These are phyloP conservation scores for Linum usitatissimum DNA, from an alignment of 345 rosid species.

Conservation along the genomic window DNA sequence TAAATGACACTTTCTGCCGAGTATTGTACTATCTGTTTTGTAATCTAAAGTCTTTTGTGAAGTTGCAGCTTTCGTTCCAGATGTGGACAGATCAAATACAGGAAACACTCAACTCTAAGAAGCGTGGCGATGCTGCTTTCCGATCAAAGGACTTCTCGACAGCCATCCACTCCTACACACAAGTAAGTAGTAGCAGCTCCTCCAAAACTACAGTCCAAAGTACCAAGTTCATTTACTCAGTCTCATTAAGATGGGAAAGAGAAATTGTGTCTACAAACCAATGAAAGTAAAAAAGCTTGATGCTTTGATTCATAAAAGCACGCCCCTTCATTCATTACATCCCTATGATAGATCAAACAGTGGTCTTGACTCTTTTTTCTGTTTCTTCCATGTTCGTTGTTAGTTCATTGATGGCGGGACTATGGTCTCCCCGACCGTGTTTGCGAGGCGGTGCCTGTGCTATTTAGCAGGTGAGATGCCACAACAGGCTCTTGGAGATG, in stretches of 20 bases:
- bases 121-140: constrained; percentile 56
- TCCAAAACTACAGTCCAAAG: not conserved
- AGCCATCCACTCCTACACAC: constrained; percentile 45
- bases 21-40: no score
- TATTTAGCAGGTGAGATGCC: constrained; percentile 65
- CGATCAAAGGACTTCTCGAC: constrained; percentile 44
- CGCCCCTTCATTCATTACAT: no score
- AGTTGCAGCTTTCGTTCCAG: constrained; percentile 62
- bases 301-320: no score
- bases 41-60: not conserved
- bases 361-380: no score
- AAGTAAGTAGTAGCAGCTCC: constrained; percentile 21
- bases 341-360: no score
- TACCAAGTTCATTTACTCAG: constrained; percentile 41
- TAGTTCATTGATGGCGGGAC: constrained; percentile 73
- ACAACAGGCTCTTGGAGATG: constrained; percentile 78
- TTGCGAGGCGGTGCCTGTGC: constrained; percentile 72
- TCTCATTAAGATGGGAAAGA: not conserved
- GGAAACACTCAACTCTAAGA: constrained; percentile 53
- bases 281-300: not conserved
- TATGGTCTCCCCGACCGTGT: constrained; percentile 69
- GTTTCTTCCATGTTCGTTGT: not conserved
- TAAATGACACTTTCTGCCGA: not conserved
- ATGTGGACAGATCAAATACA: constrained; percentile 66
- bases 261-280: not conserved